Conservation (phyloP, 768 basidiomycete species). For the Mycena polygramma region DNA sequence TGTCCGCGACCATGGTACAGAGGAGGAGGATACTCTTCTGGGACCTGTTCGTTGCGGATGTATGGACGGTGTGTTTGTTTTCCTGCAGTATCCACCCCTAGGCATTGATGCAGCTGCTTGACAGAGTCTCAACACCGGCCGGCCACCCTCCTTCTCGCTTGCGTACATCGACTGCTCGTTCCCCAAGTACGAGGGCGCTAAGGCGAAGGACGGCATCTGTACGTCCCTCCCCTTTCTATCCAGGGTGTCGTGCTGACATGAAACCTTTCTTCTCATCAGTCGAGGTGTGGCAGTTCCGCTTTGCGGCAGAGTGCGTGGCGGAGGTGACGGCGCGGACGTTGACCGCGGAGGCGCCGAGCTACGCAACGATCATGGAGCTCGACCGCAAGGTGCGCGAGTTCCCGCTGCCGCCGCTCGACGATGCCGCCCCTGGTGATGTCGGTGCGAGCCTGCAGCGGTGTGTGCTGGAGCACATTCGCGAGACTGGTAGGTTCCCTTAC, state of each 20-base stretch:
- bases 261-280: conserved; percentile 55
- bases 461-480: conserved; percentile 62
- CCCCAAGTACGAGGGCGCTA: conserved; percentile 57
- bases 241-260: neutral
- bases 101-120: neutral
- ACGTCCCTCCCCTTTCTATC: conserved; percentile 26
- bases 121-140: conserved; percentile 77
- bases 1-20: conserved; percentile 73
- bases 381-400: conserved; percentile 79
- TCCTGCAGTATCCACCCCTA: neutral
- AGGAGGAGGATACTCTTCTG: conserved; percentile 80
- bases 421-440: conserved; percentile 49
- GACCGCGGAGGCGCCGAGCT: conserved; percentile 73
- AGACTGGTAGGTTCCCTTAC: conserved; percentile 52
- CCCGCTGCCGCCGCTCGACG: conserved; percentile 62
- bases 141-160: conserved; percentile 77
- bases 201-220: conserved; percentile 46
- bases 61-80: conserved; percentile 67
- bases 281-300: conserved; percentile 72
- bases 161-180: conserved; percentile 77
- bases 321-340: conserved; percentile 73
- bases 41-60: conserved; percentile 81
- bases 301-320: conserved; percentile 74
- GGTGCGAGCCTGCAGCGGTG: conserved; percentile 58
- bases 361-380: conserved; percentile 74